Conservation (phyloP, 2,329 filamentous ascomycete genomes). For the Hypoxylon sp. region DNA sequence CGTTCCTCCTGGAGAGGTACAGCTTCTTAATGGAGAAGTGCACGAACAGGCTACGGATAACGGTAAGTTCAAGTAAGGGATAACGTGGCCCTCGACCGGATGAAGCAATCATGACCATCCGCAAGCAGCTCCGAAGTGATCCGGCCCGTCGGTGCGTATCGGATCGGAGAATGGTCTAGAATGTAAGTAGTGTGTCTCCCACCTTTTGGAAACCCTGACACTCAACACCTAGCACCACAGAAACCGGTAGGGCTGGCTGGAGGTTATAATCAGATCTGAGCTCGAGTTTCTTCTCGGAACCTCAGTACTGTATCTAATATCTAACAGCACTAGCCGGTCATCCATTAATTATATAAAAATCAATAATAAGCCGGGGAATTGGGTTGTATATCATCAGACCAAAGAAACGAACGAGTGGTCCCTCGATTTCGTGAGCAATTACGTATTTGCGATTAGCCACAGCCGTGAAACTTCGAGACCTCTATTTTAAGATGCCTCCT, state of each 20-base stretch:
- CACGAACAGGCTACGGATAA: conserved; percentile 3
- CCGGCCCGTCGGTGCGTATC: conserved; percentile 31
- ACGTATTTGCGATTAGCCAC: conserved; percentile 21
- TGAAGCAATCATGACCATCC: conserved; percentile 6
- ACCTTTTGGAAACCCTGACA: conserved; percentile 10
- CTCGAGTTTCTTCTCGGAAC: not conserved
- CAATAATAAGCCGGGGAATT: conserved; percentile 7
- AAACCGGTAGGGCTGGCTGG: conserved; percentile 25
- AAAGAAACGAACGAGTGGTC: too few species aligned
- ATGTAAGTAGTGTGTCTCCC: conserved; percentile 7
- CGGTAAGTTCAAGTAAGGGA: conserved; percentile 3
- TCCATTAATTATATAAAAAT: too few species aligned
- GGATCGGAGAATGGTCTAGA: conserved; percentile 28
- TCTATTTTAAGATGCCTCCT: conserved; percentile 37
- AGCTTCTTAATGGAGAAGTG: conserved; percentile 23
- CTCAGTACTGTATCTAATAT: too few species aligned
- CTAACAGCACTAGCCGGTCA: too few species aligned
- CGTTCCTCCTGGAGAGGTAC: conserved; percentile 9
- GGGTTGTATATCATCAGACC: not conserved
- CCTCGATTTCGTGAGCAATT: conserved; percentile 3
- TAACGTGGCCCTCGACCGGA: conserved; percentile 15
- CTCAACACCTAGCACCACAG: too few species aligned
- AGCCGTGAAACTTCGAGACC: conserved; percentile 11
- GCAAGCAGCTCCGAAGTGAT: conserved; percentile 21
- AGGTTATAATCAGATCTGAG: conserved; percentile 6